Percentiles rank a stretch among this genome's conserved stretches.
These are phyloP conservation scores for Polyplosphaeria fusca DNA, from an alignment of 495 filamentous ascomycete genomes.

Conservation along the genomic window DNA sequence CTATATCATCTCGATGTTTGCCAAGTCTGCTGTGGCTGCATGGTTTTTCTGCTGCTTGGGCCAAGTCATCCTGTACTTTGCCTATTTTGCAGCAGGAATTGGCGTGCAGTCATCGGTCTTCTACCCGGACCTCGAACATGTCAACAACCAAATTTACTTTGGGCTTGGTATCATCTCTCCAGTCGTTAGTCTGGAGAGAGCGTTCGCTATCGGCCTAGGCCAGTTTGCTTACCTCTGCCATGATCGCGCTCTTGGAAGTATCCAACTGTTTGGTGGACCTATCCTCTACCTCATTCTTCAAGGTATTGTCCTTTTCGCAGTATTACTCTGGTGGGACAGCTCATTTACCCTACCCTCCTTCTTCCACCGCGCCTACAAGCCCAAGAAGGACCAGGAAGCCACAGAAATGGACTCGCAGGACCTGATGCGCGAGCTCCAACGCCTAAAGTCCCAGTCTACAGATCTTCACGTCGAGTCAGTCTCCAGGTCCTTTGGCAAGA, in stretches of 20 bases:
- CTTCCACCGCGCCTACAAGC: background rate
- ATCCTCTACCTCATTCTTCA: conserved; percentile 74
- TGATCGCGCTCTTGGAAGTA: conserved; percentile 57
- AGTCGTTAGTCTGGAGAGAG: conserved; percentile 61
- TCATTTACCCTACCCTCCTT: conserved; percentile 41
- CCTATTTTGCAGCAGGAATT: conserved; percentile 74
- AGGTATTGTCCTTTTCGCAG: conserved; percentile 57
- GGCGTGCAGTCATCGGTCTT: conserved; percentile 64
- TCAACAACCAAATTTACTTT: conserved; percentile 64
- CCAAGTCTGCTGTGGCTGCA: conserved; percentile 64
- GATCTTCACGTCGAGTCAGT: conserved; percentile 72
- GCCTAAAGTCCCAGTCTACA: conserved; percentile 47
- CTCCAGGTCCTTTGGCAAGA: conserved; percentile 66
- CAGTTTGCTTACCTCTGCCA: conserved; percentile 72
- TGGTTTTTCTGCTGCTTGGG: conserved; percentile 65
- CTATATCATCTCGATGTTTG: conserved; percentile 70
- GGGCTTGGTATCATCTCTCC: conserved; percentile 65
- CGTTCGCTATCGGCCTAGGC: conserved; percentile 71
- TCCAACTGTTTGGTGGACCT: conserved; percentile 72
- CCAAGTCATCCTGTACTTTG: conserved; percentile 67
- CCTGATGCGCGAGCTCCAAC: conserved; percentile 47
- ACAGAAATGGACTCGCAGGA: conserved; percentile 46
- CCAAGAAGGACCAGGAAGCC: conserved; percentile 46
- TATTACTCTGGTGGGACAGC: conserved; percentile 58
- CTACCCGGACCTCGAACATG: conserved; percentile 55